Percentiles rank a stretch among this genome's conserved stretches.
These are phyloP conservation scores for Synchytrium microbalum DNA, from an alignment of 371 early-diverging fungal genomes.

Conservation along the genomic window DNA sequence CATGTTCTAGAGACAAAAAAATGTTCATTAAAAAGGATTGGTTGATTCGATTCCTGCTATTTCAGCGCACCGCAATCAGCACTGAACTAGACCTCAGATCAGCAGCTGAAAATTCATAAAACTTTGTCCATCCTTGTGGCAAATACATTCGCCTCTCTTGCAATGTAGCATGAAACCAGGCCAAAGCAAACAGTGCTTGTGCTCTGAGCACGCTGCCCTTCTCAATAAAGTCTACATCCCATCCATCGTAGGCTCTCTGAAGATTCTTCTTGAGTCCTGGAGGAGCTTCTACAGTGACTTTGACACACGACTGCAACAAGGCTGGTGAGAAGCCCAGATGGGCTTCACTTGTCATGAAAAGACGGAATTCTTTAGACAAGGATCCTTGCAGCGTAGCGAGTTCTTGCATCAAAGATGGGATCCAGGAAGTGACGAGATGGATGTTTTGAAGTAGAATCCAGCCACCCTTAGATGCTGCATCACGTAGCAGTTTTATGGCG, in stretches of 20 bases:
- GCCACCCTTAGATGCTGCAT: constrained; percentile 25
- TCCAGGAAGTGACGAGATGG: constrained; percentile 43
- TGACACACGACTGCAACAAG: constrained; percentile 31
- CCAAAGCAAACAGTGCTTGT: constrained; percentile 42
- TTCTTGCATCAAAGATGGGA: constrained; percentile 36
- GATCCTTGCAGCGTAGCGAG: constrained; percentile 15
- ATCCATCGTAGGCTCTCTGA: constrained; percentile 36
- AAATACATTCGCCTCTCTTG: constrained; percentile 48
- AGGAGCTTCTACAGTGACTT: constrained; percentile 44
- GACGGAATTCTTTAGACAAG: constrained; percentile 24
- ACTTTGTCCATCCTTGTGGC: constrained; percentile 54
- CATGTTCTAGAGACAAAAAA: constrained; percentile 9
- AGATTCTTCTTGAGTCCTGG: constrained; percentile 47
- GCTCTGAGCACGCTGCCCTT: constrained; percentile 27
- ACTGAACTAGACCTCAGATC: constrained; percentile 43
- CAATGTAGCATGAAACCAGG: constrained; percentile 51
- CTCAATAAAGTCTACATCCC: constrained; percentile 35
- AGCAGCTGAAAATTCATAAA: constrained; percentile 49
- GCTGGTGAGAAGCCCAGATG: constrained; percentile 34
- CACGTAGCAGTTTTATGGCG: constrained; percentile 28
- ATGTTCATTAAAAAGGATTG: neutral
- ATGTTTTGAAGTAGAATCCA: constrained; percentile 52
- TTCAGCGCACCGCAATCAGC: constrained; percentile 22
- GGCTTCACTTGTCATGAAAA: constrained; percentile 43
- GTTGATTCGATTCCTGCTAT: neutral